Base-by-base conservation (phyloP, 805 yeast species). In the Saccharomycopsis synnaedendra region DNA sequence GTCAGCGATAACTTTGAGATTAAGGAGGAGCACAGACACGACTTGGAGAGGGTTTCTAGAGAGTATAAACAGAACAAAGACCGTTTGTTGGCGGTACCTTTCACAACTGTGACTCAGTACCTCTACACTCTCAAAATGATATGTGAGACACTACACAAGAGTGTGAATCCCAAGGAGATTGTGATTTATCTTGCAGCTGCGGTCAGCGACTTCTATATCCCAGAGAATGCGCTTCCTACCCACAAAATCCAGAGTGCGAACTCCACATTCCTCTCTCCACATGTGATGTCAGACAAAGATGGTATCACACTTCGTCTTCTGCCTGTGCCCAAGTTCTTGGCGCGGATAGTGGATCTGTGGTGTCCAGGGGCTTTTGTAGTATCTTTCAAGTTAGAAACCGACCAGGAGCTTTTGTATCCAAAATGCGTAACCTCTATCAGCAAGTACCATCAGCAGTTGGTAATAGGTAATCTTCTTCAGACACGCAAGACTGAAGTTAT, bases 31-130 rank as follows among this genome's bases (percentile, higher is more conserved):
- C 79, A 89, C 84, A 68, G 72, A 36, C 57, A 69, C 28, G 82
- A 76, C 41, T 72, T 78, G 56, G 38, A 40, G 6, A 30, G 42
- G 11, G n/a, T 34, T 8, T 8, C n/a, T 8, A 8, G 36, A n/a
- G 10, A 9, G 10, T 51, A 51, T 35, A 36, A 46, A 10, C 10
- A 31, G 32, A 11, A 42, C 31, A 52, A 45, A 29, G 57, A 60
- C 39, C 49, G 55, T 34, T 49, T 70, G 32, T 65, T 93, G 43
- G 60, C 79, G 33, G 67, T 93, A 10, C 97, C 97, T 0, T 93
- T 85, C 68, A 89, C 97, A 7, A 93, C 97, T 0, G 97, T 93
- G 10, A 88, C 86, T 60, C 97, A 93, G 61, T 93, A 93, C 58
- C 66, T 93, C 49, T 90, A 85, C 71, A 85, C 97, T 0, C 69